These are phyloP conservation scores for Dactylellina sp. DNA, from an alignment of 2,329 filamentous ascomycete genomes.

Conservation along the genomic window DNA sequence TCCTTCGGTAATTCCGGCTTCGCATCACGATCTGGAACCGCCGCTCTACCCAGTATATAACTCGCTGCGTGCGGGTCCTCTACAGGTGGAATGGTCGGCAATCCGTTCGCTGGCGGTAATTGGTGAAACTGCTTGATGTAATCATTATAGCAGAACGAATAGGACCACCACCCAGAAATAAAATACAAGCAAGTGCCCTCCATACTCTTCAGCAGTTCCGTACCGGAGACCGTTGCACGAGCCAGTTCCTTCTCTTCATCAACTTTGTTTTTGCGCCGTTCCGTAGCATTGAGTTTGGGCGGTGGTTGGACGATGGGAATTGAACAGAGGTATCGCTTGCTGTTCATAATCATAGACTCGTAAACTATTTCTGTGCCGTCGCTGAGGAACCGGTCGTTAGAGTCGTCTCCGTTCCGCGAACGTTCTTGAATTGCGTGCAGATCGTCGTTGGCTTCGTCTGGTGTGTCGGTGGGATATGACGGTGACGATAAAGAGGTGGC, in stretches of 20 bases:
- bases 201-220: conserved; percentile 82
- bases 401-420: neutral
- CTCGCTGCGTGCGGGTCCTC: conserved; percentile 81
- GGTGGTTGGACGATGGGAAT: conserved; percentile 77
- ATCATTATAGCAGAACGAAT: conserved; percentile 90
- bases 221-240: conserved; percentile 80
- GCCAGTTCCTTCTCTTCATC: conserved; percentile 84
- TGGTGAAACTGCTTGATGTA: conserved; percentile 93
- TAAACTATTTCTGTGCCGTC: conserved; percentile 66
- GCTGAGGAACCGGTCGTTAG: conserved; percentile 59
- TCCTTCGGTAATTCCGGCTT: conserved; percentile 62
- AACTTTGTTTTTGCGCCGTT: conserved; percentile 74
- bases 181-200: conserved; percentile 76
- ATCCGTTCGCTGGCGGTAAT: conserved; percentile 75
- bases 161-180: conserved; percentile 92
- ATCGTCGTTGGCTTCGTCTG: conserved; percentile 4
- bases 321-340: conserved; percentile 82
- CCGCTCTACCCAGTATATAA: conserved; percentile 78
- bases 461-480: conserved; percentile 26
- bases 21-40: conserved; percentile 59
- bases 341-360: conserved; percentile 79
- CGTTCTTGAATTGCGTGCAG: conserved; percentile 17
- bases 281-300: conserved; percentile 72
- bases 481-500: conserved; percentile 55
- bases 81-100: conserved; percentile 72